Percentiles rank a stretch among this genome's conserved stretches.
Conservation (phyloP, 2,329 filamentous ascomycete genomes). For the Claviceps paspali region DNA sequence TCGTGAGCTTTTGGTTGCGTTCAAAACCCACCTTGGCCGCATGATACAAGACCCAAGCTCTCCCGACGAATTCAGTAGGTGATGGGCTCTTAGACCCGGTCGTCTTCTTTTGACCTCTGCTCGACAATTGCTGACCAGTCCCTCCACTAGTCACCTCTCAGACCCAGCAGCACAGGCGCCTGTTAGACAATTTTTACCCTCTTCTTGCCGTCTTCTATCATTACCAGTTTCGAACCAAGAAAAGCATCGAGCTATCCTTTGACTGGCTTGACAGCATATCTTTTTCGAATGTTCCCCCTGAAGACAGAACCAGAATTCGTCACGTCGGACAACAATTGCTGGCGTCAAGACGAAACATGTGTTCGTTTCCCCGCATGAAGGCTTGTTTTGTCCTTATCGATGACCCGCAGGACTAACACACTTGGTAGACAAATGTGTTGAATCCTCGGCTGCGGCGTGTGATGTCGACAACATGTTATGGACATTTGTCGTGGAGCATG, state of each 20-base stretch:
- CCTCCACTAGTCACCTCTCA: conserved; percentile 11
- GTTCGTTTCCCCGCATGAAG: conserved; percentile 13
- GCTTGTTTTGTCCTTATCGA: not conserved
- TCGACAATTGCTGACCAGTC: too few relatives aligned
- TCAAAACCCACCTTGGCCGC: conserved; percentile 15
- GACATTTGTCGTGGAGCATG: conserved; percentile 22
- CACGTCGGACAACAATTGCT: conserved; percentile 17
- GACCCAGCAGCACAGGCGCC: conserved; percentile 12
- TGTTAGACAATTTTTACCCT: conserved; percentile 21
- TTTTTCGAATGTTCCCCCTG: conserved; percentile 12
- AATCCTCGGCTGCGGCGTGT: conserved; percentile 11
- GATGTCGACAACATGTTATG: conserved; percentile 14
- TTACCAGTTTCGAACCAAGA: conserved; percentile 25
- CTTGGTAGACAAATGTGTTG: conserved; percentile 16
- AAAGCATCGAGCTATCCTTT: conserved; percentile 23
- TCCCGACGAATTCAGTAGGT: conserved; percentile 9
- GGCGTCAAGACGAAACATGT: conserved; percentile 19
- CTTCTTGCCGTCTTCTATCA: conserved; percentile 24
- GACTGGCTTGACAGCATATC: conserved; percentile 20
- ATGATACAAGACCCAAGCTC: conserved; percentile 11
- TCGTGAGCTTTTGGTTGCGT: conserved; percentile 23
- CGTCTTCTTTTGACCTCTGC: not conserved
- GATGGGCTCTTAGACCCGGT: not conserved
- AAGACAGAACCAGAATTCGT: conserved; percentile 14
- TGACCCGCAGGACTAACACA: not conserved